Percentiles rank a stretch among this genome's conserved stretches.
These are phyloP conservation scores for Saccharomycopsis sp. DNA, from an alignment of 805 yeast species.

Conservation along the genomic window DNA sequence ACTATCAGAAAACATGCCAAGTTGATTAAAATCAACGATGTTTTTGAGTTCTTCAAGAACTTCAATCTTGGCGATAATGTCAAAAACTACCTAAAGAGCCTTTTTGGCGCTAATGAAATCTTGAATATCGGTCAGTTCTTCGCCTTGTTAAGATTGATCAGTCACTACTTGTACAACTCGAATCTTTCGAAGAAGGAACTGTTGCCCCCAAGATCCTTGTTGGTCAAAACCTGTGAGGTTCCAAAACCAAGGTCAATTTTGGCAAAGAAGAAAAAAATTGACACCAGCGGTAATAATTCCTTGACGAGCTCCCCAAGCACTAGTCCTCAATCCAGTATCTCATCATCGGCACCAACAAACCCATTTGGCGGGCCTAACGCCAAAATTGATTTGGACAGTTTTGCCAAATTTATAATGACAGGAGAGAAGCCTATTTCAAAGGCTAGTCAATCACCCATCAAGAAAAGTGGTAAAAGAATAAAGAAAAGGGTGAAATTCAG, in stretches of 20 bases:
- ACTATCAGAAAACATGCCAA: constrained; percentile 60
- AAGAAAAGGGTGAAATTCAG: constrained; percentile 64
- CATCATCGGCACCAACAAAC: not conserved
- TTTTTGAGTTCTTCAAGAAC: constrained; percentile 68
- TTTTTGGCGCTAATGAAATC: constrained; percentile 42
- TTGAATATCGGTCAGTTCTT: constrained; percentile 87
- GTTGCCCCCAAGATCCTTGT: constrained; percentile 45
- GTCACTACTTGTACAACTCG: constrained; percentile 49
- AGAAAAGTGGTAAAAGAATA: constrained; percentile 33
- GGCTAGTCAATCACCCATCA: constrained; percentile 23
- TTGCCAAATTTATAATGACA: constrained; percentile 74
- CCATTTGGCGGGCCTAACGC: constrained; percentile 16
- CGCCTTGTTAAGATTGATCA: constrained; percentile 70
- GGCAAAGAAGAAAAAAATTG: constrained; percentile 46
- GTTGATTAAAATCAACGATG: constrained; percentile 63
- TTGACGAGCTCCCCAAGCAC: no score
- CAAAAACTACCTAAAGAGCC: constrained; percentile 41
- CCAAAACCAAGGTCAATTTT: constrained; percentile 78
- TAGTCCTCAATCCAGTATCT: no score
- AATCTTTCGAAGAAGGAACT: constrained; percentile 29
- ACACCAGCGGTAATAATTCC: constrained; percentile 36
- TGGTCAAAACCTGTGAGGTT: constrained; percentile 49
- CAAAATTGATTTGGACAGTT: constrained; percentile 73
- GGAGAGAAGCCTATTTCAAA: constrained; percentile 55
- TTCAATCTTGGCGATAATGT: constrained; percentile 51